These are phyloP conservation scores for Xylariaceae sp. DNA, from an alignment of 2,329 filamentous ascomycete genomes.

Conservation along the genomic window DNA sequence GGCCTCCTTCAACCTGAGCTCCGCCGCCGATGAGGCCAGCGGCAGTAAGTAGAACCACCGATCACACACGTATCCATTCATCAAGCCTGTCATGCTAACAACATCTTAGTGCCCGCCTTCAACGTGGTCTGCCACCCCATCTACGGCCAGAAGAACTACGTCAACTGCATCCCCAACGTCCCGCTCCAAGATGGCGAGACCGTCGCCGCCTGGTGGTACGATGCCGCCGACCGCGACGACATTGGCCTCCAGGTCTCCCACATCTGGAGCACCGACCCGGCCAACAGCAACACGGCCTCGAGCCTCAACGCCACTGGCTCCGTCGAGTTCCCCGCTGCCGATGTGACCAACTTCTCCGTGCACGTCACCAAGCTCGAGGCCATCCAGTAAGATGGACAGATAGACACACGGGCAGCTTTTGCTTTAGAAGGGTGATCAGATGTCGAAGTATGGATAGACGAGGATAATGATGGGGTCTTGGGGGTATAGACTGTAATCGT, in stretches of 20 bases:
- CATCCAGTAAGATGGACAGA: too few species aligned
- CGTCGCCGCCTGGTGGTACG: constrained; percentile 19
- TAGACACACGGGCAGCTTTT: too few species aligned
- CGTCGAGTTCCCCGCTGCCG: constrained; percentile 5
- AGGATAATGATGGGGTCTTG: too few species aligned
- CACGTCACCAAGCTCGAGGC: constrained; percentile 10
- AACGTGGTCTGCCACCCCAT: constrained; percentile 21
- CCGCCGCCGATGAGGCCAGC: constrained; percentile 14
- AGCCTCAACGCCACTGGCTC: constrained; percentile 13
- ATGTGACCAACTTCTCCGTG: constrained; percentile 6
- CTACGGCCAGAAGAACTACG: constrained; percentile 19
- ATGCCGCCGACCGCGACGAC: constrained; percentile 9
- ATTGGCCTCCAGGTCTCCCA: constrained; percentile 20
- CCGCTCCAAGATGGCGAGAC: constrained; percentile 5
- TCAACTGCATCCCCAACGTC: constrained; percentile 15
- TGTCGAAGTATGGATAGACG: too few species aligned
- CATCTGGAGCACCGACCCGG: constrained; percentile 11
- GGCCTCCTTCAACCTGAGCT: constrained; percentile 18
- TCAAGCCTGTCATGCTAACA: too few species aligned
- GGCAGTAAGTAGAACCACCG: too few species aligned
- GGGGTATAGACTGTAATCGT: too few species aligned
- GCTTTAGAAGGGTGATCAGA: too few species aligned
- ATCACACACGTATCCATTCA: too few species aligned
- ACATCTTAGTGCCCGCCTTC: constrained; percentile 25
- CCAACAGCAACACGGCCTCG: too few species aligned